Evolutionary conservation across 169 alveolate genomes (phyloP).

Genomic region (Plasmodium berghei): DNA sequence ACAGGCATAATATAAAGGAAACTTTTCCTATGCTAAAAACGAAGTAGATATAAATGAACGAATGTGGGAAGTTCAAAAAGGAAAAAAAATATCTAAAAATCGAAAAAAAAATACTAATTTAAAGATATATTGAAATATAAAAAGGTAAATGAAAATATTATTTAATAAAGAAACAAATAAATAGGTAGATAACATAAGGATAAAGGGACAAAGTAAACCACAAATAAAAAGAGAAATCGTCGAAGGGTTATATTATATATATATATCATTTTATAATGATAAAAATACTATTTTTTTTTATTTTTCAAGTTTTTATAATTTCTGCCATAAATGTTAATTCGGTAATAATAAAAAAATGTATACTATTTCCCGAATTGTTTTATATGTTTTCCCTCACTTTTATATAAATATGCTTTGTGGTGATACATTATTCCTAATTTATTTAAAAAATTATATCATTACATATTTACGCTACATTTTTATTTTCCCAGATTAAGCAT

Average conservation of each 20-base stretch:
- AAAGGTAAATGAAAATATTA: too few relatives aligned
- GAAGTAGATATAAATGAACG: too few relatives aligned
- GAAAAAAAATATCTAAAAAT: too few relatives aligned
- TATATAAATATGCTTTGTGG: too few relatives aligned
- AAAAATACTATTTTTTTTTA: slow-evolving; percentile 25
- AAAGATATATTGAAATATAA: neutral
- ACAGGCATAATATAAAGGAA: too few relatives aligned
- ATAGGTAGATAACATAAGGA: neutral
- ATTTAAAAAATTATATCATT: too few relatives aligned
- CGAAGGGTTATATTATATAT: neutral
- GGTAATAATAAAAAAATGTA: slow-evolving; percentile 6
- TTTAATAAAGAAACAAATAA: too few relatives aligned
- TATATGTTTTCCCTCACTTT: neutral
- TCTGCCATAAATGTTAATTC: slow-evolving; percentile 51
- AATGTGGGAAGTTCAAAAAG: too few relatives aligned
- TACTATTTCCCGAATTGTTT: neutral
- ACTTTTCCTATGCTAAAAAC: too few relatives aligned
- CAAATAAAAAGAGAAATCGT: neutral
- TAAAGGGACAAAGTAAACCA: neutral
- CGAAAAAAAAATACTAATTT: too few relatives aligned
- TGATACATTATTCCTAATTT: too few relatives aligned
- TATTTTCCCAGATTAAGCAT: slow-evolving; percentile 22
- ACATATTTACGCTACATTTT: neutral
- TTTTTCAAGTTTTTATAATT: slow-evolving; percentile 42
- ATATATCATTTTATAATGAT: slow-evolving; percentile 35